Evolutionary conservation across 176 grass and related monocot species (phyloP).

Genomic region (Triticum dicoccoides): DNA sequence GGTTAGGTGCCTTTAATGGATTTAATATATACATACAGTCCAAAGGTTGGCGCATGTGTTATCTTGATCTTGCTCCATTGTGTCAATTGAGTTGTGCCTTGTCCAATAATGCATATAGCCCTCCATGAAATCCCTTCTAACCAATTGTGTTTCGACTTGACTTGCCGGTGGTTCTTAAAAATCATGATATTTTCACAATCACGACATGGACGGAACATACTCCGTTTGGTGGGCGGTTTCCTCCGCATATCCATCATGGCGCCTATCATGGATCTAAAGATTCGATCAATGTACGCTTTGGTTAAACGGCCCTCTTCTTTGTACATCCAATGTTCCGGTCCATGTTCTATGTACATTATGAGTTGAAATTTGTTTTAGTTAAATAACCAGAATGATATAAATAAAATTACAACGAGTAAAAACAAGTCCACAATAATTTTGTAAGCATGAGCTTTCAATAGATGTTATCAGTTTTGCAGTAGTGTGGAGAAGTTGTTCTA

Average conservation of each 20-base stretch:
- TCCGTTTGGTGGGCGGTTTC: neutral
- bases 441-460: too few species aligned
- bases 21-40: neutral
- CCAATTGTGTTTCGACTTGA: neutral
- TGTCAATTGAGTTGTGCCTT: neutral
- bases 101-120: neutral
- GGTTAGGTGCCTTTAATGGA: neutral
- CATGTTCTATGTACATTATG: neutral
- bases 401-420: neutral
- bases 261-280: neutral
- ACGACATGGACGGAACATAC: neutral
- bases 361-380: neutral
- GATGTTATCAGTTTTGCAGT: neutral
- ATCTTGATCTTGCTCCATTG: neutral
- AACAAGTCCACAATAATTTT: neutral
- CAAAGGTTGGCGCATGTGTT: neutral
- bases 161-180: neutral
- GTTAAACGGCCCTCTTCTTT: neutral
- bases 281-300: neutral
- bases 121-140: neutral
- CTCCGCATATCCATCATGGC: neutral
- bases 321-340: neutral
- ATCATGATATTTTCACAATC: neutral
- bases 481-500: neutral
- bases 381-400: too few species aligned